Evolutionary conservation across 2,329 filamentous ascomycete species (phyloP), one percentile per base, ranked within the genome.

Genomic region (Herpotrichia juniperi): DNA sequence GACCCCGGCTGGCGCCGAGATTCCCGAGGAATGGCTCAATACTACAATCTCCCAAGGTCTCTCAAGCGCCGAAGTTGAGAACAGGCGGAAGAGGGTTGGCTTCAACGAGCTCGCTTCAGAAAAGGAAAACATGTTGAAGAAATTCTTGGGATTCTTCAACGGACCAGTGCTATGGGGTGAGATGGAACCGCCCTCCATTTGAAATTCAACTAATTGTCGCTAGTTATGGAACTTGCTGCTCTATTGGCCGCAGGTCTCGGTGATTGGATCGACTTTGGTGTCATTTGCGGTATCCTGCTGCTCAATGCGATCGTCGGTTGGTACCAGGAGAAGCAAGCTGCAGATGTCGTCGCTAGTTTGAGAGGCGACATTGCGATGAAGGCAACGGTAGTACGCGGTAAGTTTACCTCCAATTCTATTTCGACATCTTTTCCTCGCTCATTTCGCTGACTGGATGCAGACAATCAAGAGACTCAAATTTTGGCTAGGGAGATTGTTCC

Each of bases 341-440:
- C 87, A 61, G 88, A 91, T 75, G 87, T 90, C 67, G 87, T 90
- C 66, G 87, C 87, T 50, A 84, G 80, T 57, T 78, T 91, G 56
- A 90, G 90, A 80, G 88, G 88, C 78, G 88, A 91, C 68, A 91
- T 91, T 68, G 88, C 88, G 65, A 88, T 91, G 85, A 87, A 85
- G 76, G 84, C 86, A 42, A 80, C 78, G 56, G 86, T 88, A 66
- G 76, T 90, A 62, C 87, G 88, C 67, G 39, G 34, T 37, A 37
- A 4, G 34, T 19, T 19, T 19, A 4, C 34, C 8, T 7, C 32
- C 6, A n/a, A n/a, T n/a, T 37, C 12, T 14, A 19, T 30, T 8
- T 30, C 26, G 31, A 34, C 6, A 16, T 34, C 5, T 19, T 19
- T 37, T 14, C n/a, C n/a, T 19, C 6, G 4, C 16, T 25, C 21